Evolutionary conservation across 768 basidiomycete species (phyloP).

Genomic region (Pilatotrama ljubarskyi): DNA sequence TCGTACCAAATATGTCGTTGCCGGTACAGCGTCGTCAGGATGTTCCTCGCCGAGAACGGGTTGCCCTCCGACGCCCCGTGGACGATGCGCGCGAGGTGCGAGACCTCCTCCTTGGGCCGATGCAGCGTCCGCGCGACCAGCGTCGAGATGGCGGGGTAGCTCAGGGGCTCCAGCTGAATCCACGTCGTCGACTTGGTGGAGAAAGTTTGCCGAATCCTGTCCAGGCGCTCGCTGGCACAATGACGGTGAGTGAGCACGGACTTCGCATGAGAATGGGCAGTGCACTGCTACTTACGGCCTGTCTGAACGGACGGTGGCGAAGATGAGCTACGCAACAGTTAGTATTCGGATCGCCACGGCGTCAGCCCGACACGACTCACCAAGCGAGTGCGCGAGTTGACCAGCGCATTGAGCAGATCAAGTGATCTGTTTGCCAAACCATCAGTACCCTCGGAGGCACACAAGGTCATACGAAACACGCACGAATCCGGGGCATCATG

Average conservation of each 20-base stretch:
- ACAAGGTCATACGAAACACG: conserved; percentile 13
- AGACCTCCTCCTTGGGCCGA: conserved; percentile 54
- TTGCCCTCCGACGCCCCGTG: conserved; percentile 64
- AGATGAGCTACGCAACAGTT: conserved; percentile 49
- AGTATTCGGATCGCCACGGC: neutral
- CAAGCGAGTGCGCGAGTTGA: conserved; percentile 67
- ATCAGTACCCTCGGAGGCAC: neutral
- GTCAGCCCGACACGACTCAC: conserved; percentile 34
- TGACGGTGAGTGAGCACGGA: neutral
- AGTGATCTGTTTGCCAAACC: conserved; percentile 47
- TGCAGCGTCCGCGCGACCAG: conserved; percentile 67
- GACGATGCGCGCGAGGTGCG: conserved; percentile 54
- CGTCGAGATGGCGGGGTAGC: conserved; percentile 53
- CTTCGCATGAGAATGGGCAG: neutral
- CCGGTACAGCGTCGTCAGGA: conserved; percentile 62
- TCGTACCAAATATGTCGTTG: conserved; percentile 69
- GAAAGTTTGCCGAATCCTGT: conserved; percentile 58
- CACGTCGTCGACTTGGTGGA: conserved; percentile 60
- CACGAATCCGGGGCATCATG: conserved; percentile 76
- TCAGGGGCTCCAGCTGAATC: conserved; percentile 64
- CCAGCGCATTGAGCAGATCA: conserved; percentile 62
- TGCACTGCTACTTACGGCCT: conserved; percentile 40
- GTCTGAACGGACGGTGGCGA: conserved; percentile 61
- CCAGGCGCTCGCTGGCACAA: conserved; percentile 41
- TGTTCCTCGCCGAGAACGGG: conserved; percentile 66